Percentiles rank a stretch among this genome's conserved stretches.
phyloP scores from a whole-genome alignment of 2,329 filamentous ascomycete genomes.

The Aureobasidium zeae region DNA sequence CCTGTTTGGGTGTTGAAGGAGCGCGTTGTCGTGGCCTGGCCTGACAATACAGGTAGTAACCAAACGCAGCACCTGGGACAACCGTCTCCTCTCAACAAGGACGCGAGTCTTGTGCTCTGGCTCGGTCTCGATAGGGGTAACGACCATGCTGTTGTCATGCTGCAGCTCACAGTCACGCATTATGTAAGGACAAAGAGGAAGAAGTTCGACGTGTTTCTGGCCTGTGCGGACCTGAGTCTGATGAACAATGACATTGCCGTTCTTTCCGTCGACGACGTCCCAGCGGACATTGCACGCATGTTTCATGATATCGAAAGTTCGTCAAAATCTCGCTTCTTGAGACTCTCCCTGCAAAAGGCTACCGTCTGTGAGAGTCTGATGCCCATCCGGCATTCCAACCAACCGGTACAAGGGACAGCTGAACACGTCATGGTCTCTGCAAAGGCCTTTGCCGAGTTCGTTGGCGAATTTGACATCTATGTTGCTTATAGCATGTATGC shows the following conservation, averaged over 20 bases:
- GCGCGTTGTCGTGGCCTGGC: constrained; percentile 5
- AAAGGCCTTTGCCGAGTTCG: neutral
- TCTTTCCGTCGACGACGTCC: neutral
- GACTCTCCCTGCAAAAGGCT: neutral
- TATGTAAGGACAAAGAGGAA: constrained; percentile 3
- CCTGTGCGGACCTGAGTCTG: neutral
- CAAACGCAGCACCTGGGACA: constrained; percentile 2
- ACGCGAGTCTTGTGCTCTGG: constrained; percentile 4
- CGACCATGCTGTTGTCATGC: neutral
- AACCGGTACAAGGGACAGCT: neutral
- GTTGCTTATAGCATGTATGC: constrained; percentile 12
- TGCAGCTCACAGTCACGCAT: constrained; percentile 10
- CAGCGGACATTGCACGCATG: neutral
- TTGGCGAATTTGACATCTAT: neutral
- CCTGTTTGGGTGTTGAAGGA: constrained; percentile 7
- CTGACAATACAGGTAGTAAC: neutral
- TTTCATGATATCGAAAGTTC: neutral
- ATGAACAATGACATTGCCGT: neutral
- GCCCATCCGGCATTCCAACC: neutral
- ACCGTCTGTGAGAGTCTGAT: neutral
- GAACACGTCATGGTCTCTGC: constrained; percentile 1
- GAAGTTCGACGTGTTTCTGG: constrained; percentile 1
- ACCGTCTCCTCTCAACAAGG: constrained; percentile 7
- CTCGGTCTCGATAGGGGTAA: neutral
- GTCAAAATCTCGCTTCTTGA: neutral